phyloP scores from a whole-genome alignment of 441 rosid genomes.

The Capsella rubella region DNA sequence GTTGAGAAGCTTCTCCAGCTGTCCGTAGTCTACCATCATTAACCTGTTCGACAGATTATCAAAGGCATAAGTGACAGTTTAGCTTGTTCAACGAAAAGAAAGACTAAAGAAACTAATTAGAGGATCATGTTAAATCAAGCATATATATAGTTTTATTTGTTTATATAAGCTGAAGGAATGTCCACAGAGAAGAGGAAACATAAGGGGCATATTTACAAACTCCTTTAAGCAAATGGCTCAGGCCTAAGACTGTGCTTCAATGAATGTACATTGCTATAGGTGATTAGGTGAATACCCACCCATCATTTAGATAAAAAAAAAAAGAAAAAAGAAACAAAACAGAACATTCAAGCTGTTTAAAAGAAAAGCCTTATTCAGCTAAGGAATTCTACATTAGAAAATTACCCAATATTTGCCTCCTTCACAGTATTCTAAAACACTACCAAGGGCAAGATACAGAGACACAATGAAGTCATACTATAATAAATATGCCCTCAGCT shows the following conservation, averaged over 20 bases:
- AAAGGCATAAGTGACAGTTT: slow-evolving; percentile 33
- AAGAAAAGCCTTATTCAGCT: slow-evolving; percentile 24
- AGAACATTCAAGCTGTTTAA: slow-evolving; percentile 9
- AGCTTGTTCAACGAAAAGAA: slow-evolving; percentile 27
- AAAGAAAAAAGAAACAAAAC: not conserved
- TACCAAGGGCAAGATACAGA: slow-evolving; percentile 30
- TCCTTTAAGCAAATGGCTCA: slow-evolving; percentile 25
- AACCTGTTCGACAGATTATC: slow-evolving; percentile 57
- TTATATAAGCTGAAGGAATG: slow-evolving; percentile 19
- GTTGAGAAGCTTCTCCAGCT: slow-evolving; percentile 99
- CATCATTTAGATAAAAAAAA: slow-evolving; percentile 13
- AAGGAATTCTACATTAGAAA: slow-evolving; percentile 16
- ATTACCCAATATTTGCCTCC: slow-evolving; percentile 9
- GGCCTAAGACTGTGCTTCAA: slow-evolving; percentile 23
- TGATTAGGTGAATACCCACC: slow-evolving; percentile 2
- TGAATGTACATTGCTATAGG: slow-evolving; percentile 18
- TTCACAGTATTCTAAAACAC: slow-evolving; percentile 17
- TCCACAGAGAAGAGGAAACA: slow-evolving; percentile 17
- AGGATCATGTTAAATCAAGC: slow-evolving; percentile 26
- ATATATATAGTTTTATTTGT: slow-evolving; percentile 25
- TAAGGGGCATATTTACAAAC: slow-evolving; percentile 9
- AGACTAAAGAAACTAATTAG: slow-evolving; percentile 28
- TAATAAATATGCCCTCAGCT: slow-evolving; percentile 18
- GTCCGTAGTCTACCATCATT: slow-evolving; percentile 92
- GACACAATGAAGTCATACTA: slow-evolving; percentile 28